Percentiles rank a stretch among this genome's conserved stretches.
Conservation (phyloP, 208 protist species). For the Crithidia fasciculata region DNA sequence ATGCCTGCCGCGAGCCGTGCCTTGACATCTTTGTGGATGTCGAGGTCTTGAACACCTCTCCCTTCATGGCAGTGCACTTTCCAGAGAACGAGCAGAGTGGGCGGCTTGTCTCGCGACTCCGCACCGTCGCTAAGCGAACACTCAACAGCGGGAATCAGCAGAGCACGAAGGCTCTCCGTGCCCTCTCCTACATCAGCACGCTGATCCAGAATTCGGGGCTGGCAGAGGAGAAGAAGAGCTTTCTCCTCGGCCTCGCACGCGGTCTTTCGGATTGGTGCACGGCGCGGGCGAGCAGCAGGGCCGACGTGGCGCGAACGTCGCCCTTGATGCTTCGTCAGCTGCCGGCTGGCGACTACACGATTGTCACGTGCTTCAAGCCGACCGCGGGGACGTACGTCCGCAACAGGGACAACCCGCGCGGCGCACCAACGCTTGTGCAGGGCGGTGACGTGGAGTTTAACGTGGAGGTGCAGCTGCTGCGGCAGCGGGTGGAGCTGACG, state of each 20-base stretch:
- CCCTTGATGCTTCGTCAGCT: conserved; percentile 40
- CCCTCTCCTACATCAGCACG: not conserved
- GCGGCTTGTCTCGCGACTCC: conserved; percentile 12
- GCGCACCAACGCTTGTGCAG: not conserved
- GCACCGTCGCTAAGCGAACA: conserved; percentile 5
- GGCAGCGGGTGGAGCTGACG: conserved; percentile 46
- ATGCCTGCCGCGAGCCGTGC: not conserved
- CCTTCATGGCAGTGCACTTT: conserved; percentile 9
- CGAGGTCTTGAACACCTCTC: conserved; percentile 14
- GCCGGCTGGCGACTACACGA: conserved; percentile 73
- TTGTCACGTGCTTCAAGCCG: conserved; percentile 48
- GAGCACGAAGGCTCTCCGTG: conserved; percentile 16
- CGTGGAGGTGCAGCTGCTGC: conserved; percentile 8
- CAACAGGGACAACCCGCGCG: not conserved
- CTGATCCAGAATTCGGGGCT: conserved; percentile 6
- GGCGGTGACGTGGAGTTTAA: not conserved
- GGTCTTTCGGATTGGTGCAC: conserved; percentile 17
- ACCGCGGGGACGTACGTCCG: not conserved
- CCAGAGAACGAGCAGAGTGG: conserved; percentile 1
- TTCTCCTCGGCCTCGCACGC: conserved; percentile 18
- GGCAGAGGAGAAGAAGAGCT: conserved; percentile 7
- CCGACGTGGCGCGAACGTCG: not conserved
- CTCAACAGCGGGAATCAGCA: conserved; percentile 5
- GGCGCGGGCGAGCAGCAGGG: not conserved
- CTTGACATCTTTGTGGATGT: conserved; percentile 18